Evolutionary conservation across 768 basidiomycete species (phyloP), one percentile per base, ranked within the genome.

Genomic region (Symmetrospora coprosmae): DNA sequence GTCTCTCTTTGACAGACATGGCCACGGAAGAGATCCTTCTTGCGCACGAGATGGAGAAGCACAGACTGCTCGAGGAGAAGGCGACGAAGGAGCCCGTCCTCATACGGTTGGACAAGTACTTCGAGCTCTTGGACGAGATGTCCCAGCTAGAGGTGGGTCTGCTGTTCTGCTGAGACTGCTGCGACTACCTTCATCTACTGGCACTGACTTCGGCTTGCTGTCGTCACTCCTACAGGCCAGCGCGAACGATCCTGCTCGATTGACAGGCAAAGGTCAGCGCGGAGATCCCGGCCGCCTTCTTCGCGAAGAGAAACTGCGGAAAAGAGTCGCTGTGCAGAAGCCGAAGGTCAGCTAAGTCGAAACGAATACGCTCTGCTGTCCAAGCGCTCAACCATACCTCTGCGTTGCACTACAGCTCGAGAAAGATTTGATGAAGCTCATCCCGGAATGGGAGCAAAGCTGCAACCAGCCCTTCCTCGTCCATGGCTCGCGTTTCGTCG

Each of bases 241-340:
- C 2, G 85, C 86, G 2, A 77, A 80, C 33, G 89, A 92, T 68
- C 87, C 89, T 68, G 81, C 79, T 16, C 80, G 89, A 37, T 75
- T 92, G 7, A 79, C 86, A 3, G 87, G 87, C 16, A 79, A 86
- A 68, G 87, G 86, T 27, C 75, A 82, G 2, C 78, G 87, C 58
- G 61, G 70, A 45, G 85, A 89, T 75, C 85, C 88, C 4, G 88
- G 88, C 5, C 76, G 87, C 19, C 73, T 99, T 34, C 74, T 96
- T 51, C 79, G 87, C 61, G 92, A 99, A 73, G 92, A 96, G 76
- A 94, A 94, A 78, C 88, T 92, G 84, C 79, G 92, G 53, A 97
- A 96, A 72, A 78, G 91, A 28, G 89, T 99, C 14, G 78, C 78
- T 59, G 86, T 87, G 71, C 85, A 92, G 74, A 96, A 94, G 69